phyloP scores from a whole-genome alignment of 2,329 filamentous ascomycete genomes.

The Xylariomycetidae sp. region DNA sequence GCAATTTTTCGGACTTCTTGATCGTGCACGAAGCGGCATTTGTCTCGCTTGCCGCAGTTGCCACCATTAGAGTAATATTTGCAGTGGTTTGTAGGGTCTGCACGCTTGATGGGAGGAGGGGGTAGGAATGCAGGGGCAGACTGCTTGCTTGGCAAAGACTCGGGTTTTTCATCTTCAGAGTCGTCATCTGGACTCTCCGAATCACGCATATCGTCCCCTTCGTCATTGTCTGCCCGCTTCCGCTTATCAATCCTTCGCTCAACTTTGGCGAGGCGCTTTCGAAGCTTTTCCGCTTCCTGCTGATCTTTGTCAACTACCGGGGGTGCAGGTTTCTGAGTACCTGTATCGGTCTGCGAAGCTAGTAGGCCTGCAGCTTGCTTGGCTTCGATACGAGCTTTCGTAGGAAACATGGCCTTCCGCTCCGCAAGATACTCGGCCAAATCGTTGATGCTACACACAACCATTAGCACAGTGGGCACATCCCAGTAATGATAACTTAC shows the following conservation, averaged over 20 bases:
- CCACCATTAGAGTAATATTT: slow-evolving; percentile 68
- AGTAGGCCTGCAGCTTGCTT: slow-evolving; percentile 50
- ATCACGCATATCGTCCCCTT: slow-evolving; percentile 59
- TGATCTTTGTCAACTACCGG: slow-evolving; percentile 43
- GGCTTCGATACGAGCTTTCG: slow-evolving; percentile 62
- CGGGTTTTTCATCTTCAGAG: slow-evolving; percentile 56
- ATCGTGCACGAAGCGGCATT: slow-evolving; percentile 70
- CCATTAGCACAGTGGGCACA: slow-evolving; percentile 8
- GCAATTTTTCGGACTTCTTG: slow-evolving; percentile 58
- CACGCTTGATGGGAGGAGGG: slow-evolving; percentile 46
- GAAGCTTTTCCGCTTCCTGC: slow-evolving; percentile 52
- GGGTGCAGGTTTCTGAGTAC: slow-evolving; percentile 44
- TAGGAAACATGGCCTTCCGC: slow-evolving; percentile 75
- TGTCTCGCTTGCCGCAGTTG: slow-evolving; percentile 68
- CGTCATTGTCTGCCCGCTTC: slow-evolving; percentile 63
- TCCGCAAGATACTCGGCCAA: slow-evolving; percentile 77
- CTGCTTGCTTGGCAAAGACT: slow-evolving; percentile 50
- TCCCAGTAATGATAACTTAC: slow-evolving; percentile 34
- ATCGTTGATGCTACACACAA: slow-evolving; percentile 52
- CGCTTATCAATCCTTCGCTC: slow-evolving; percentile 62
- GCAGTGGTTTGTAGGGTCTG: slow-evolving; percentile 62
- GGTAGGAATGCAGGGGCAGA: slow-evolving; percentile 30
- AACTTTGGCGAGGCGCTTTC: slow-evolving; percentile 63
- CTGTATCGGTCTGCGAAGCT: slow-evolving; percentile 59
- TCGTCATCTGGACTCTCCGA: slow-evolving; percentile 40